These are phyloP conservation scores for Tritrichomonas foetus DNA, from an alignment of 208 protist species.

Conservation along the genomic window DNA sequence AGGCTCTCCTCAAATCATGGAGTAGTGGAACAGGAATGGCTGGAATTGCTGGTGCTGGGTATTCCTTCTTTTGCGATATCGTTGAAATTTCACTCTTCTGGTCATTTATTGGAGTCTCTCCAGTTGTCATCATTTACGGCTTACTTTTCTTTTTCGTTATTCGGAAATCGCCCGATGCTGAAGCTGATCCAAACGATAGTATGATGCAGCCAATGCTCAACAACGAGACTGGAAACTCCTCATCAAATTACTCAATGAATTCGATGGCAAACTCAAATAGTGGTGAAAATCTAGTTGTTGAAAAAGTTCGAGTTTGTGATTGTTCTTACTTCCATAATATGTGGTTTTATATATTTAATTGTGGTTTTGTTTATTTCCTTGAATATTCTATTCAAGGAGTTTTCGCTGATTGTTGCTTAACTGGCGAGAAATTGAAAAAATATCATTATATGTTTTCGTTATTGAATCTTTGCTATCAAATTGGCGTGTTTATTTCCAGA, in stretches of 20 bases:
- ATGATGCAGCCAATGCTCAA: not conserved
- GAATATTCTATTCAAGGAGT: not conserved
- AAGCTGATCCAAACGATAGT: not conserved
- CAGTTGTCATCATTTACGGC: not conserved
- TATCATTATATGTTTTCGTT: not conserved
- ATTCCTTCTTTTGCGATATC: not conserved
- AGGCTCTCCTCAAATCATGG: not conserved
- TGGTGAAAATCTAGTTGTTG: not conserved
- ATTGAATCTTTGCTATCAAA: not conserved
- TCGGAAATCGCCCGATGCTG: not conserved
- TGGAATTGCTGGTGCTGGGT: not conserved
- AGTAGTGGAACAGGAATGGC: not conserved
- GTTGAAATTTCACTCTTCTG: not conserved
- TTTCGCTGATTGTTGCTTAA: too few relatives aligned
- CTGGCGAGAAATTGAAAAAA: not conserved
- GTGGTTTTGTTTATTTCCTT: not conserved
- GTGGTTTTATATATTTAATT: not conserved
- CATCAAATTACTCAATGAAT: too few relatives aligned
- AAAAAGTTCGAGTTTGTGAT: not conserved
- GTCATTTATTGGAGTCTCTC: not conserved
- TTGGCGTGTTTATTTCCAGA: constrained; percentile 15
- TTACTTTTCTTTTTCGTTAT: not conserved
- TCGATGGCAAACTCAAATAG: too few relatives aligned
- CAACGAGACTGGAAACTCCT: too few relatives aligned
- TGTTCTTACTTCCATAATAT: too few relatives aligned